Evolutionary conservation across 352 stramenopile genomes (phyloP), one percentile per base, ranked within the genome.

Genomic region (Phytophthora fragariaefolia): DNA sequence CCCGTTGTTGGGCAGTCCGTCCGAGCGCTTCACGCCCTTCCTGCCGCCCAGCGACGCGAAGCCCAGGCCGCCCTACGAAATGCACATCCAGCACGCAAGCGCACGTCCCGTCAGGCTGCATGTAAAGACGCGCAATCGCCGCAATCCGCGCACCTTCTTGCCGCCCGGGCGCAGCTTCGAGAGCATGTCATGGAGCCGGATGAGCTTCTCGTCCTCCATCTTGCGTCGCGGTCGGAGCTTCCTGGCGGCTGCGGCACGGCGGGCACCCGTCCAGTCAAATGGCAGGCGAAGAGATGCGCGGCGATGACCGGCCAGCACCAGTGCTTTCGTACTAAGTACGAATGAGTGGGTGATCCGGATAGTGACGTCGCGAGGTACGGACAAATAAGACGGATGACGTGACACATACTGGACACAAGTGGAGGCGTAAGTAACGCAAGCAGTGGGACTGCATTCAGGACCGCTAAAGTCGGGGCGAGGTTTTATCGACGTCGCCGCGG

Each of bases 171-270:
- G 87, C 47, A 95, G 82, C 81, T 89, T 90, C 6, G 86, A 90
- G 61, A 95, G 85, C 80, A 91, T 87, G 55, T 95, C 85, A 78
- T 95, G 87, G 58, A 95, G 77, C 58, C 87, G 74, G 56, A 93
- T 82, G 51, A 95, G 85, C 80, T 95, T 95, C 66, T 80, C 66
- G 36, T 92, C 82, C 74, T 95, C 87, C 87, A 95, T 93, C n/a
- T 51, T 56, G 3, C 22, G 18, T 43, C 24, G 12, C 28, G 24
- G 38, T 51, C 52, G 52, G 12, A 23, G n/a, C n/a, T 30, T 48
- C 42, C 40, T 26, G 40, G 5, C 22, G n/a, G 43, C 20, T 9
- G 20, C 20, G 43, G 10, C 4, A 6, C 36, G 18, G 9, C n/a
- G 18, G 6, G 20, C 43, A 45, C 24, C 52, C 17, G 51, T 34